A percentile compares a stretch with the other conserved stretches of the same genome.
These are phyloP conservation scores for Fusarium proliferatum DNA, from an alignment of 2,329 filamentous ascomycete species.

Conservation along the genomic window DNA sequence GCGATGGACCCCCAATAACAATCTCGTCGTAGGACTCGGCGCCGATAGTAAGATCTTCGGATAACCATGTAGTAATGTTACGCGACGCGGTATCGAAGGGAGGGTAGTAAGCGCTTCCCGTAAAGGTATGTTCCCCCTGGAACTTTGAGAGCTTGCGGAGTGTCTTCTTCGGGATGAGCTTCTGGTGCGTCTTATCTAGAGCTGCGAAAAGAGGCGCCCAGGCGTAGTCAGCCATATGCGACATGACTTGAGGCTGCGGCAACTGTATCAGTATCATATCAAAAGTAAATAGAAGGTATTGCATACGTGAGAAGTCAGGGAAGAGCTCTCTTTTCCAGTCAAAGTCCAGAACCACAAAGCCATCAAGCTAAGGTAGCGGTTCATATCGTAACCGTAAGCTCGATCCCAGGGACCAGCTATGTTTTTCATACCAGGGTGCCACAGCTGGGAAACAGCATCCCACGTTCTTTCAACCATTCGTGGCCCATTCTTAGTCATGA, in stretches of 20 bases:
- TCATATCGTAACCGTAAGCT: slow-evolving; percentile 73
- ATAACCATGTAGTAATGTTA: slow-evolving; percentile 70
- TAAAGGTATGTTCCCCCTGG: slow-evolving; percentile 63
- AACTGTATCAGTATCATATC: too few relatives aligned
- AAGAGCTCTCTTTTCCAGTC: slow-evolving; percentile 59
- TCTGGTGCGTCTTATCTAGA: slow-evolving; percentile 61
- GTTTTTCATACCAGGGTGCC: slow-evolving; percentile 69
- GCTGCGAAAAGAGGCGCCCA: slow-evolving; percentile 68
- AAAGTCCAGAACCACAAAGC: slow-evolving; percentile 69
- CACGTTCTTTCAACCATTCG: slow-evolving; percentile 65
- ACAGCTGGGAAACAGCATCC: slow-evolving; percentile 63
- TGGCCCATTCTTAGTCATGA: slow-evolving; percentile 63
- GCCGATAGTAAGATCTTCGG: slow-evolving; percentile 67
- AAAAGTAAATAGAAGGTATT: too few relatives aligned
- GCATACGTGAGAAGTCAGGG: slow-evolving; percentile 24
- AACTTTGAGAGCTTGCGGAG: slow-evolving; percentile 58
- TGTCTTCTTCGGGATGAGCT: slow-evolving; percentile 57
- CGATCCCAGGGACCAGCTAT: slow-evolving; percentile 74
- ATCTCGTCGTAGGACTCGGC: slow-evolving; percentile 68
- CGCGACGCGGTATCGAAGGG: slow-evolving; percentile 67
- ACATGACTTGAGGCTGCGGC: slow-evolving; percentile 66
- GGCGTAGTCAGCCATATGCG: slow-evolving; percentile 69
- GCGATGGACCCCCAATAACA: slow-evolving; percentile 64
- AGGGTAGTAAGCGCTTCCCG: slow-evolving; percentile 65
- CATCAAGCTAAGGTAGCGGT: slow-evolving; percentile 68